These are phyloP conservation scores for Exophiala spinifera DNA, from an alignment of 2,329 filamentous ascomycete genomes.

Conservation along the genomic window DNA sequence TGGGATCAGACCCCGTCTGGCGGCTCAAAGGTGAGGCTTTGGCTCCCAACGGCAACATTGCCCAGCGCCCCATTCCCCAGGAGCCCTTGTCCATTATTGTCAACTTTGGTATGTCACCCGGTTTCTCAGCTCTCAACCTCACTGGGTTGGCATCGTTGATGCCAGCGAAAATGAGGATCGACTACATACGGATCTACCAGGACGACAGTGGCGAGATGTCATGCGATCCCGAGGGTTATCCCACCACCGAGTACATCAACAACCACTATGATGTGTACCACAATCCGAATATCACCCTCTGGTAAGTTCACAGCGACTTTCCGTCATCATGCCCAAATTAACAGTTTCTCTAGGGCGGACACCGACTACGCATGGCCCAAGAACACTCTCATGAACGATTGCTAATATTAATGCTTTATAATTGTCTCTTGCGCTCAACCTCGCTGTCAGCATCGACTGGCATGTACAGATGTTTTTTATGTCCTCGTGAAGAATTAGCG, in stretches of 20 bases:
- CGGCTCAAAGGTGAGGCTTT: conserved; percentile 59
- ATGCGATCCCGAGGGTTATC: conserved; percentile 65
- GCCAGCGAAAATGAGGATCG: conserved; percentile 64
- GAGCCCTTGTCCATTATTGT: conserved; percentile 66
- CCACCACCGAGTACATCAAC: conserved; percentile 65
- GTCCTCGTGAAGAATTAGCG: conserved; percentile 22
- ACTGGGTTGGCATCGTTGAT: conserved; percentile 54
- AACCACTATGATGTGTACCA: conserved; percentile 60
- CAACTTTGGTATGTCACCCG: conserved; percentile 68
- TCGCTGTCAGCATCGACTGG: conserved; percentile 13
- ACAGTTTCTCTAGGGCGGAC: conserved; percentile 36
- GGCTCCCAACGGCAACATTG: conserved; percentile 67
- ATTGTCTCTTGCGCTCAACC: conserved; percentile 22
- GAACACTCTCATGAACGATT: conserved; percentile 60
- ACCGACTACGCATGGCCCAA: conserved; percentile 59
- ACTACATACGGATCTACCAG: conserved; percentile 70
- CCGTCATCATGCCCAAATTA: conserved; percentile 6
- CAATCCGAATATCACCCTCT: conserved; percentile 63
- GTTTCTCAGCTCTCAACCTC: conserved; percentile 62
- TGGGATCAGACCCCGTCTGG: conserved; percentile 62
- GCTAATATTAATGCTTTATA: conserved; percentile 36
- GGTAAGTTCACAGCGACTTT: conserved; percentile 44
- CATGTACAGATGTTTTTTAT: conserved; percentile 22
- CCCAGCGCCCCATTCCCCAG: conserved; percentile 61
- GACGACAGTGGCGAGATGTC: conserved; percentile 58